Evolutionary conservation across 2,329 filamentous ascomycete genomes (phyloP).

Genomic region (Fusarium proliferatum): DNA sequence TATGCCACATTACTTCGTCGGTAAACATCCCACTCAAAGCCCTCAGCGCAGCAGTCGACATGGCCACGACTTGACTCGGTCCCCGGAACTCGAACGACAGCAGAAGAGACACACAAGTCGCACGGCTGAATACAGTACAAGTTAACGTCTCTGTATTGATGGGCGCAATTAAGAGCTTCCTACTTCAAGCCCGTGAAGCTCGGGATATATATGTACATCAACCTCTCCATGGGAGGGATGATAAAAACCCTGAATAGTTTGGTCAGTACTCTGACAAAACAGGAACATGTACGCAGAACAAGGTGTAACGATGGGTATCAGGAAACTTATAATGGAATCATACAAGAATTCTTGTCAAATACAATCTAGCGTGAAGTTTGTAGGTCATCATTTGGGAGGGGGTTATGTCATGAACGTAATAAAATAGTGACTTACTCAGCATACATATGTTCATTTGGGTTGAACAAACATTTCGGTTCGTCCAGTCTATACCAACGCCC

Average conservation of each 20-base stretch:
- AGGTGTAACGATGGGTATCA: conserved; percentile 32
- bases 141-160: accelerated
- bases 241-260: neutral
- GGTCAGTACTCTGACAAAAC: conserved; percentile 18
- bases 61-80: accelerated
- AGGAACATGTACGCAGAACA: neutral
- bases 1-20: accelerated
- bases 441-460: accelerated
- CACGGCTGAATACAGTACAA: accelerated
- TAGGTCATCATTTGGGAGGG: conserved; percentile 52
- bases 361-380: conserved; percentile 59
- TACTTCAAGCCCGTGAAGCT: neutral
- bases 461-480: neutral
- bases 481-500: neutral
- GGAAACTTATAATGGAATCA: conserved; percentile 51
- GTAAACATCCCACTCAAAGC: accelerated
- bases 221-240: neutral
- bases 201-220: neutral
- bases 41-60: no score
- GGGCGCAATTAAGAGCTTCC: accelerated
- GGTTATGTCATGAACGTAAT: neutral
- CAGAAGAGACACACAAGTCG: neutral
- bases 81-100: neutral
- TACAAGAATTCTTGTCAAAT: conserved; percentile 55
- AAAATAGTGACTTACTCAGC: conserved; percentile 23